These are phyloP conservation scores for Malassezia sp. DNA, from an alignment of 1,284 basidiomycete genomes.

Conservation along the genomic window DNA sequence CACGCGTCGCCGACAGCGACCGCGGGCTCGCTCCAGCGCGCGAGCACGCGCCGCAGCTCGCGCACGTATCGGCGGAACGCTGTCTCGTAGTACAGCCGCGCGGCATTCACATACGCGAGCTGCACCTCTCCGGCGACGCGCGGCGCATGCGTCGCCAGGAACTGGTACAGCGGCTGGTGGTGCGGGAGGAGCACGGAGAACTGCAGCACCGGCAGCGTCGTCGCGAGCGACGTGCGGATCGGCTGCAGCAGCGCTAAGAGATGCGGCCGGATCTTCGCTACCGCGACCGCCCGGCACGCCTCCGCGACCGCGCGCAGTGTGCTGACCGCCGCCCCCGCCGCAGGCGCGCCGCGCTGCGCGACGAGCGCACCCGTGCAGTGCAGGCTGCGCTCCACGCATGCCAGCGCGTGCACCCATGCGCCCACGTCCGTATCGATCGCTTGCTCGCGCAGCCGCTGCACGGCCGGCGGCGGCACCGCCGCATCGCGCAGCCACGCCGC, in stretches of 20 bases:
- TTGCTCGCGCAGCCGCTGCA: slow-evolving; percentile 69
- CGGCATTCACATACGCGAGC: slow-evolving; percentile 69
- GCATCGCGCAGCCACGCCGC: slow-evolving; percentile 68
- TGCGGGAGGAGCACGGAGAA: slow-evolving; percentile 68
- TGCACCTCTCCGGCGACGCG: slow-evolving; percentile 78
- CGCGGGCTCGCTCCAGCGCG: slow-evolving; percentile 23
- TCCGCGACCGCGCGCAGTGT: slow-evolving; percentile 73
- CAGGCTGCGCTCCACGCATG: slow-evolving; percentile 65
- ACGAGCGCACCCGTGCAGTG: slow-evolving; percentile 61
- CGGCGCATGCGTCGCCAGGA: slow-evolving; percentile 70
- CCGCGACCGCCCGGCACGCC: slow-evolving; percentile 55
- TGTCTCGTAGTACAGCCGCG: slow-evolving; percentile 88
- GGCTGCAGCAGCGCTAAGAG: slow-evolving; percentile 72
- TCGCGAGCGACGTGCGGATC: slow-evolving; percentile 69
- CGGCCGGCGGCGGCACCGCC: slow-evolving; percentile 67
- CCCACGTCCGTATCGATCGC: slow-evolving; percentile 50
- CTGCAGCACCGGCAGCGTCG: slow-evolving; percentile 86
- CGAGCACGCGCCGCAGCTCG: slow-evolving; percentile 37
- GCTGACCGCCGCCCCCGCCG: slow-evolving; percentile 48
- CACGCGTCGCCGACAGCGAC: neutral
- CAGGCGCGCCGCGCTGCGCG: slow-evolving; percentile 20
- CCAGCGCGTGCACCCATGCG: slow-evolving; percentile 66
- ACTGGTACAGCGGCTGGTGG: slow-evolving; percentile 62
- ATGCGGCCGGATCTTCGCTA: slow-evolving; percentile 71
- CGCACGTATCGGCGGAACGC: slow-evolving; percentile 81